Percentiles rank a stretch among this genome's conserved stretches.
Conservation (phyloP, 2,329 filamentous ascomycete genomes). For the Aspergillus sp. region DNA sequence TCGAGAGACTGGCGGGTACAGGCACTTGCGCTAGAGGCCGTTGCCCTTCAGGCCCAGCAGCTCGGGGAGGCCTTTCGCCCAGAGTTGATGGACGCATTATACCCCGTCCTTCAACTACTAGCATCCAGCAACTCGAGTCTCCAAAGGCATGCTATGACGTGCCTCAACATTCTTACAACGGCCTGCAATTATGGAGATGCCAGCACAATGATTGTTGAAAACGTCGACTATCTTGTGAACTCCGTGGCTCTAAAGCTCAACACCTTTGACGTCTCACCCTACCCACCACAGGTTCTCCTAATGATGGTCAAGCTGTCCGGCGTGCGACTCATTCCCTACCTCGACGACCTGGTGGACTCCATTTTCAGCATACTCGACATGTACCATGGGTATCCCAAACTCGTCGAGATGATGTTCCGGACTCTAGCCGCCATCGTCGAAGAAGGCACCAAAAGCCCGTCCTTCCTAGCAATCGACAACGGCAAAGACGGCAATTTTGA, state of each 20-base stretch:
- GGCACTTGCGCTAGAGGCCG: conserved; percentile 77
- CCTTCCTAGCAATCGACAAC: conserved; percentile 48
- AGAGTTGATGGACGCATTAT: conserved; percentile 88
- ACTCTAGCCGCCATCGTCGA: conserved; percentile 81
- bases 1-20: conserved; percentile 69
- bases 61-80: conserved; percentile 70
- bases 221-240: conserved; percentile 96
- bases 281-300: conserved; percentile 82
- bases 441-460: conserved; percentile 67
- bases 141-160: conserved; percentile 78
- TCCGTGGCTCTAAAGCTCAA: conserved; percentile 86
- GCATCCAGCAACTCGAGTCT: conserved; percentile 69
- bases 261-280: conserved; percentile 86
- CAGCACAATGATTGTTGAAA: conserved; percentile 79
- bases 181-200: conserved; percentile 75
- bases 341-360: conserved; percentile 87
- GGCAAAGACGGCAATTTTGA: conserved; percentile 27
- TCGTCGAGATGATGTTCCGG: conserved; percentile 82
- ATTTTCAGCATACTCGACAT: conserved; percentile 93
- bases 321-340: conserved; percentile 75
- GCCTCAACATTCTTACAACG: conserved; percentile 75
- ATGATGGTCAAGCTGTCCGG: conserved; percentile 95
- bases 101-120: conserved; percentile 85
- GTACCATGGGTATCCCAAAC: conserved; percentile 85
- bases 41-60: conserved; percentile 72